phyloP scores from a whole-genome alignment of 768 basidiomycete genomes.

The Russula vinacea region DNA sequence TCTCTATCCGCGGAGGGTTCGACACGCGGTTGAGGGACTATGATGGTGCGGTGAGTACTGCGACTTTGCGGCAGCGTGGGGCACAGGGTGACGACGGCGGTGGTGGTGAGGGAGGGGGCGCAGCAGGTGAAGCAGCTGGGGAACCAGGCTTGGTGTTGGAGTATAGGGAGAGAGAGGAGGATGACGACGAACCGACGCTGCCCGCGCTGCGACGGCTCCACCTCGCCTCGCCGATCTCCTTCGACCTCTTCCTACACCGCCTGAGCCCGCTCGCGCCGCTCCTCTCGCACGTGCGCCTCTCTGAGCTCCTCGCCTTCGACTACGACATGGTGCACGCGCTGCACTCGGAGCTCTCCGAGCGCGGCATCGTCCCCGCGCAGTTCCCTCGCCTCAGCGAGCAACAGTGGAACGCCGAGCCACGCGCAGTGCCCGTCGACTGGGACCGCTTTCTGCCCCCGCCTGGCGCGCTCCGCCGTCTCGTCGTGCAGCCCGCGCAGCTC shows the following conservation, averaged over 20 bases:
- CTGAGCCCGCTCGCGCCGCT: conserved; percentile 24
- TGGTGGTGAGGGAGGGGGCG: not conserved
- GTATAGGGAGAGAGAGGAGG: not conserved
- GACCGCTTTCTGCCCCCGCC: conserved; percentile 15
- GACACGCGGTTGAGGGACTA: conserved; percentile 26
- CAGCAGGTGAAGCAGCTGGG: not conserved
- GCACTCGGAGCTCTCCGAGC: conserved; percentile 28
- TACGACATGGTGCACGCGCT: conserved; percentile 24
- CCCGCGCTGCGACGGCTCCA: conserved; percentile 25
- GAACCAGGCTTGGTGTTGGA: not conserved
- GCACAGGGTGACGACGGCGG: not conserved
- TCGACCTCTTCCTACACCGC: conserved; percentile 28
- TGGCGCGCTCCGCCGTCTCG: conserved; percentile 11
- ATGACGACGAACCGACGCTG: conserved; percentile 10
- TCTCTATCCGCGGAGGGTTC: conserved; percentile 29
- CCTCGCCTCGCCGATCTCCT: conserved; percentile 28
- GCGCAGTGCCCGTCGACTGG: conserved; percentile 26
- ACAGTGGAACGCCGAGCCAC: conserved; percentile 23
- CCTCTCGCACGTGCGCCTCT: conserved; percentile 28
- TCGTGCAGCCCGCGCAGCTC: conserved; percentile 25
- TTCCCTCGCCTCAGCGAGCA: conserved; percentile 16
- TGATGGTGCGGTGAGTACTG: not conserved
- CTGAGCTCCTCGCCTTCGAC: conserved; percentile 29
- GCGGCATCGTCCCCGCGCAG: conserved; percentile 22
- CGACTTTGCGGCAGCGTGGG: not conserved